Evolutionary conservation across 306 rosid species (phyloP).

Genomic region (Fragaria nilgerrensis): DNA sequence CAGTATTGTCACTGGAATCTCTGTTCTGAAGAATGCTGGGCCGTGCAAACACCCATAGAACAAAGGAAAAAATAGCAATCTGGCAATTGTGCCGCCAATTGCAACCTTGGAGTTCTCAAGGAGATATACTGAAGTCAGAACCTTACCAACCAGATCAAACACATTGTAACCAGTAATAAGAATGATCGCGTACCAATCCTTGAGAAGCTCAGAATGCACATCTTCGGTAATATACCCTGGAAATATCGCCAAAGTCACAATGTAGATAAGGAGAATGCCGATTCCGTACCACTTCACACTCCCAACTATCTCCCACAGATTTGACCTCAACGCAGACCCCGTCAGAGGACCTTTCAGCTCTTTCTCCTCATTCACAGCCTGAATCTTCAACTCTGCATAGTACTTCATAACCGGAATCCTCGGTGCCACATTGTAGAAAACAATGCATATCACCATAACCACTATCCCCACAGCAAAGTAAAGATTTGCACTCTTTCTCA

Average conservation of each 20-base stretch:
- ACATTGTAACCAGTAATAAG: slow-evolving; percentile 71
- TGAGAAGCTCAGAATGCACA: slow-evolving; percentile 71
- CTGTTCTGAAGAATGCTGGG: slow-evolving; percentile 69
- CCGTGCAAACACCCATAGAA: slow-evolving; percentile 80
- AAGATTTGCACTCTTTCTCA: slow-evolving; percentile 75
- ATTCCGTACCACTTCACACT: slow-evolving; percentile 78
- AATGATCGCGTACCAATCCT: slow-evolving; percentile 80
- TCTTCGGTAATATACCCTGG: slow-evolving; percentile 93
- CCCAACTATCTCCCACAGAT: slow-evolving; percentile 55
- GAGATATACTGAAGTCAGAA: slow-evolving; percentile 60
- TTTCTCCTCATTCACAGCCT: slow-evolving; percentile 47
- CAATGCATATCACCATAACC: slow-evolving; percentile 58
- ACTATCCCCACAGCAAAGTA: slow-evolving; percentile 71
- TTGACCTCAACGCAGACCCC: slow-evolving; percentile 54
- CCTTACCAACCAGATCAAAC: slow-evolving; percentile 86
- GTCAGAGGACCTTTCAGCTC: slow-evolving; percentile 51
- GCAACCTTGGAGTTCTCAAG: slow-evolving; percentile 60
- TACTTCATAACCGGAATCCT: slow-evolving; percentile 81
- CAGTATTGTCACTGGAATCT: slow-evolving; percentile 65
- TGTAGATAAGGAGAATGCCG: slow-evolving; percentile 58
- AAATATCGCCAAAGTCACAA: slow-evolving; percentile 81
- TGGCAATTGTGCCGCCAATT: slow-evolving; percentile 50
- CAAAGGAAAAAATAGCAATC: slow-evolving; percentile 82
- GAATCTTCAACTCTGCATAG: slow-evolving; percentile 57
- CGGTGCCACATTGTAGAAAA: slow-evolving; percentile 58